A percentile compares a stretch with the other conserved stretches of the same genome.
phyloP scores from a whole-genome alignment of 768 basidiomycete species.

The Boletus rex-veris region DNA sequence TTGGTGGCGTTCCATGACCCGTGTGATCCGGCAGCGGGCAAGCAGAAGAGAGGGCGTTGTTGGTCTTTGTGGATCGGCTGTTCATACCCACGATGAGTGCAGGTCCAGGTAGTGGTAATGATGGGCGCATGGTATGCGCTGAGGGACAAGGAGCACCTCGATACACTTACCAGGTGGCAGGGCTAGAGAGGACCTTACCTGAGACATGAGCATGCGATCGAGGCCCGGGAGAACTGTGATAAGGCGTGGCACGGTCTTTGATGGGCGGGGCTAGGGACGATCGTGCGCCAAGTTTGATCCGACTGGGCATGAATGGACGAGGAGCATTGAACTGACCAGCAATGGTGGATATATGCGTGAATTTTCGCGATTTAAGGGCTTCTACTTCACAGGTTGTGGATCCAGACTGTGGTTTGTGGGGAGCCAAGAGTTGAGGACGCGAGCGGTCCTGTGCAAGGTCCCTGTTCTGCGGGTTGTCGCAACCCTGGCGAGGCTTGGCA shows the following conservation, averaged over 20 bases:
- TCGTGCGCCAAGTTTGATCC: not conserved
- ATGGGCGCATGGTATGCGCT: conserved; percentile 1
- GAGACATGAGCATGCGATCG: not conserved
- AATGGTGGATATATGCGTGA: conserved; percentile 17
- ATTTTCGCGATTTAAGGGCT: not conserved
- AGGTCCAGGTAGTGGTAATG: not conserved
- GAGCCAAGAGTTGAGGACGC: not conserved
- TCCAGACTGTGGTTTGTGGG: not conserved
- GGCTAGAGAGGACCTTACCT: conserved; percentile 13
- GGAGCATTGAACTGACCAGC: not conserved
- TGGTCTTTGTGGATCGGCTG: not conserved
- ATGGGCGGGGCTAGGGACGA: conserved; percentile 5
- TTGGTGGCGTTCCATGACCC: not conserved
- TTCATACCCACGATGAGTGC: not conserved
- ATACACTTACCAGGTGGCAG: conserved; percentile 2
- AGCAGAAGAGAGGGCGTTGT: no score
- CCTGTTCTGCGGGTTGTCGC: not conserved
- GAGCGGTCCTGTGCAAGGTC: no score
- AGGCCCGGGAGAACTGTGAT: conserved; percentile 11
- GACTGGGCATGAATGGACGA: not conserved
- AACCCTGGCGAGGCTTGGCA: not conserved
- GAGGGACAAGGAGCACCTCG: conserved; percentile 3
- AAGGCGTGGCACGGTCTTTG: not conserved
- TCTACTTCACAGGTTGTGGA: not conserved
- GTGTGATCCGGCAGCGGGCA: no score